phyloP scores from a whole-genome alignment of 1,284 basidiomycete genomes.

The Mycosarcoma maydis region DNA sequence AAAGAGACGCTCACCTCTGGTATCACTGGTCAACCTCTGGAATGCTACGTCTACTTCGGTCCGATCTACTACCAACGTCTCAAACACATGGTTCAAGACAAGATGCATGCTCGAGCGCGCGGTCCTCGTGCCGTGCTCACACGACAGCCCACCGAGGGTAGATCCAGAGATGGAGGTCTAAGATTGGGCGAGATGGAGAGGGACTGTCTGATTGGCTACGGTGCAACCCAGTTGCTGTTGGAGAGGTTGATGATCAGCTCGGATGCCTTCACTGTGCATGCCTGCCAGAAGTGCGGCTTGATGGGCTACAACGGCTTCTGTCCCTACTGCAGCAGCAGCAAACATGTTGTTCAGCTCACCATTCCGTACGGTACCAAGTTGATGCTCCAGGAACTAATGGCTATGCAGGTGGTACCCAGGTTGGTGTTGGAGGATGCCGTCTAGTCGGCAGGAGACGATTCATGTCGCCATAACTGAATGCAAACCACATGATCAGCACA shows the following conservation, averaged over 20 bases:
- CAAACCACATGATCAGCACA: neutral
- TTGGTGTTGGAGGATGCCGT: slow-evolving; percentile 66
- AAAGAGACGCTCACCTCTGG: slow-evolving; percentile 99
- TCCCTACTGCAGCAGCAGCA: slow-evolving; percentile 85
- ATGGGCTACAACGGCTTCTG: slow-evolving; percentile 81
- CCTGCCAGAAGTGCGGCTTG: slow-evolving; percentile 91
- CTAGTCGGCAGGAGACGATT: neutral
- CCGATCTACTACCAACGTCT: slow-evolving; percentile 89
- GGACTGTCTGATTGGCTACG: slow-evolving; percentile 74
- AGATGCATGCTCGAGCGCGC: slow-evolving; percentile 90
- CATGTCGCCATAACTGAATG: neutral
- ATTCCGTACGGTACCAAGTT: slow-evolving; percentile 98
- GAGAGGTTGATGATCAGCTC: slow-evolving; percentile 95
- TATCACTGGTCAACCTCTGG: slow-evolving; percentile 94
- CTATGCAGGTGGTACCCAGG: slow-evolving; percentile 69
- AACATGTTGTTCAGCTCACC: slow-evolving; percentile 94
- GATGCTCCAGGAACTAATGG: slow-evolving; percentile 89
- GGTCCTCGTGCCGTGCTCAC: slow-evolving; percentile 96
- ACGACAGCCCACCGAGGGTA: slow-evolving; percentile 96
- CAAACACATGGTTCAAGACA: slow-evolving; percentile 84
- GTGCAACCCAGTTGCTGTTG: slow-evolving; percentile 89
- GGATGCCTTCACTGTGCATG: slow-evolving; percentile 93
- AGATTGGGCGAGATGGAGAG: slow-evolving; percentile 99
- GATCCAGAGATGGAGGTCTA: slow-evolving; percentile 94
- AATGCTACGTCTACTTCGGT: slow-evolving; percentile 97